Evolutionary conservation across 1,284 basidiomycete species (phyloP), one percentile per base, ranked within the genome.

Genomic region (Boletus nobilissimus): DNA sequence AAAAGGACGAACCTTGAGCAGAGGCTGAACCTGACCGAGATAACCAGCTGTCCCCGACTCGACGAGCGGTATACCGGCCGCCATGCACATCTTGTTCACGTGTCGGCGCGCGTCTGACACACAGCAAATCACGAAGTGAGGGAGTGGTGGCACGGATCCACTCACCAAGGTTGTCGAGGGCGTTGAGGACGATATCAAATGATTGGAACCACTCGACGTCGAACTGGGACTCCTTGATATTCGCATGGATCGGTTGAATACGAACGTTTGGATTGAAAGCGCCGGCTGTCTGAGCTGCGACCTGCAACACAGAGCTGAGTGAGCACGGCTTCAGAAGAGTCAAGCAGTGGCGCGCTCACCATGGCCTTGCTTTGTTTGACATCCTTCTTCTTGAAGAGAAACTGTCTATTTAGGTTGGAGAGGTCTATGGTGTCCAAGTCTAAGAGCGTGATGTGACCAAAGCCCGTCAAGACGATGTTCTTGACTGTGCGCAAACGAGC

Each of bases 381-480:
- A 84, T 99, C 97, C 82, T 97, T 97, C 88, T 99, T 99, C 80
- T 94, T 93, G 88, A 99, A 99, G 57, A 99, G 89, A 87, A 99
- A 99, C 84, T 99, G 98, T 36, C 98, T 92, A 85, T 99, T 99
- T 72, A 99, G 90, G 86, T 99, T 99, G 72, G 97, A 99, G 46
- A 99, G 91, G 90, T 99, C 98, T 86, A 99, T 99, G 14, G 98
- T 99, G 88, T 99, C 98, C 77, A 99, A 90, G 88, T 99, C 98
- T 80, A 99, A 91, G 82, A 97, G 89, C 1, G 98, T 97, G 79
- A 99, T 97, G 83, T 97, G 90, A 46, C 94, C 95, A 82, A 99
- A 98, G 34, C 98, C 98, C 10, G 96, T 94, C 68, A 98, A 88
- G 38, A 98, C 97, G 75, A 99, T 91, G 85, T 99, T 99, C 89